These are phyloP conservation scores for Penstemon davidsonii DNA, from an alignment of 257 asterid species.

Conservation along the genomic window DNA sequence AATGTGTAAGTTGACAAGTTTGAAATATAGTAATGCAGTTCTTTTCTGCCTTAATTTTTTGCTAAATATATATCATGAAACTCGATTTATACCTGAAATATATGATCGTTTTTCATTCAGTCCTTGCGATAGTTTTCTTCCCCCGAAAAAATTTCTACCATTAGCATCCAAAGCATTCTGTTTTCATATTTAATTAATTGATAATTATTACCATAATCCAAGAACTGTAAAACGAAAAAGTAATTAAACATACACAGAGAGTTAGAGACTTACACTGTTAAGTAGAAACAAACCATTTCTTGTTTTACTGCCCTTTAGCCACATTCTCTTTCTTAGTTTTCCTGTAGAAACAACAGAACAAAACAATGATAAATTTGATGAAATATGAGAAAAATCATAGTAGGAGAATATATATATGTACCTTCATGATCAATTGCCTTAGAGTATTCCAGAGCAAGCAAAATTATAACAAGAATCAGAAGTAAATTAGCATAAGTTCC, in stretches of 20 bases:
- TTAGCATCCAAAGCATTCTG: conserved; percentile 27
- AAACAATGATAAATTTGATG: background rate
- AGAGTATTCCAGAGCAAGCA: conserved; percentile 38
- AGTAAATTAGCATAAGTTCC: conserved; percentile 32
- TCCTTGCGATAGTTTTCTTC: conserved; percentile 40
- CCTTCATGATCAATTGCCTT: conserved; percentile 45
- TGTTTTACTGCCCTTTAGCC: conserved; percentile 7
- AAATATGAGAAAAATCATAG: background rate
- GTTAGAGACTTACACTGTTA: conserved; percentile 34
- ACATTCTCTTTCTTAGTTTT: conserved; percentile 24
- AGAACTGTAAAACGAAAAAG: background rate
- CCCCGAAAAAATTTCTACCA: conserved; percentile 31
- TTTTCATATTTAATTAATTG: background rate
- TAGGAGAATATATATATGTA: background rate
- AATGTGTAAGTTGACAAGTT: background rate
- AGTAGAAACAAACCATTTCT: conserved; percentile 26
- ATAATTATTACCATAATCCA: conserved; percentile 22
- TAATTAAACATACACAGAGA: background rate
- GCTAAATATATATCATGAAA: too few relatives aligned
- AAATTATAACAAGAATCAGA: conserved; percentile 36
- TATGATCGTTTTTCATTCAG: conserved; percentile 22
- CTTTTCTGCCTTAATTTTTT: too few relatives aligned
- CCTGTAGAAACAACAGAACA: conserved; percentile 27
- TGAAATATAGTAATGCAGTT: background rate
- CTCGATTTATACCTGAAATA: conserved; percentile 33